Base-by-base conservation (phyloP, 164 flowering plant species). In the Protea cynaroides region DNA sequence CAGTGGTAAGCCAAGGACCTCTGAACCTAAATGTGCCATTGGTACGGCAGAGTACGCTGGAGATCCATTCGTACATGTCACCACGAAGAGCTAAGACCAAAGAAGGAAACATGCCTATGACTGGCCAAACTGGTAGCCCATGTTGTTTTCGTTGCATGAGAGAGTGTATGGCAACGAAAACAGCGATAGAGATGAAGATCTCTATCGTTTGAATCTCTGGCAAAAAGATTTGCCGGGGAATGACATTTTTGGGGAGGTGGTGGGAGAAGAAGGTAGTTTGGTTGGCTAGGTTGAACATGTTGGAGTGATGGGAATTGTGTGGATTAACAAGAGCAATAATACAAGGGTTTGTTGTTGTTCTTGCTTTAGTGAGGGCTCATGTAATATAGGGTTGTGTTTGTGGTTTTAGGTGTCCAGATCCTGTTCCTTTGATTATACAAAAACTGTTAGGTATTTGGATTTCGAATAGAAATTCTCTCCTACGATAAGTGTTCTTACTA, bases 101-200 rank as follows among this genome's bases (percentile, higher is more conserved):
- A 0, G 97, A 89, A 5, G 97, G 97, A 8, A 88, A 57, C 96
- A 91, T 94, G 0, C 99, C 96, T 10, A 94, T 46, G 23, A 94
- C 23, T 0, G 99, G 99, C 99, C 99, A 91, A 1, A 76, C 70
- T 0, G 95, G 81, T 9, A 91, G 74, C 15, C 98, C 98, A 0
- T 81, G 75, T 0, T 64, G 75, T 53, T 70, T 82, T 61, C 65
- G 61, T 63, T 90, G 88, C 69, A 92, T 68, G 10, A 90, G 66
- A 13, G 87, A 71, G 62, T 81, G 79, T 36, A 94, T 85, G 19
- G 64, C 68, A 0, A 89, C 23, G 61, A 91, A 94, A 22, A 86
- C 81, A 0, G 63, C 29, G 7, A 82, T 7, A 0, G 98, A 88
- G 1, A 83, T 1, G 9, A 84, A 14, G 17, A 93, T 61, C 74